Conservation (phyloP, 73 alveolate species). For the Tetrahymena thermophila region DNA sequence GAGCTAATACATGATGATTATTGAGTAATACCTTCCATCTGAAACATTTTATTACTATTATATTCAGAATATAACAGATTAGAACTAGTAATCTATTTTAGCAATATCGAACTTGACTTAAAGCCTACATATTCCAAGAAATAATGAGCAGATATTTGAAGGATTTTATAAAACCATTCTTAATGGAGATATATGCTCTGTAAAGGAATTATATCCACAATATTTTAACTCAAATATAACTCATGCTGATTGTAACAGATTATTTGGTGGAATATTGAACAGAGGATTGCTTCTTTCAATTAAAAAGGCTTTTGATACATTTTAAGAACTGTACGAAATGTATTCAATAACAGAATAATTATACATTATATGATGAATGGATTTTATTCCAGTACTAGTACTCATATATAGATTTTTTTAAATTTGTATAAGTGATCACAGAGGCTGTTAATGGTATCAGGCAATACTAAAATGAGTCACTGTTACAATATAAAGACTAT, state of each 20-base stretch:
- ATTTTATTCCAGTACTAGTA: not conserved
- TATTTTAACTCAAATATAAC: not conserved
- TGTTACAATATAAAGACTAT: not conserved
- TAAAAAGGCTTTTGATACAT: not conserved
- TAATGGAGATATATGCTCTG: not conserved
- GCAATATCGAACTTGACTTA: not conserved
- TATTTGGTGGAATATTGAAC: not conserved
- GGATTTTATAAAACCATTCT: not conserved
- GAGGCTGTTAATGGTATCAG: not conserved
- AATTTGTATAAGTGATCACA: not conserved
- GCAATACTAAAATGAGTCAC: not conserved
- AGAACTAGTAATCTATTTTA: not conserved
- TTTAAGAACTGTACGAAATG: not conserved
- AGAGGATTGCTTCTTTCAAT: not conserved
- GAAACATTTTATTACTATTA: not conserved
- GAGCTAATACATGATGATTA: not conserved
- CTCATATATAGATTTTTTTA: not conserved
- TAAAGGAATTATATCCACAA: not conserved
- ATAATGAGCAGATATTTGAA: not conserved
- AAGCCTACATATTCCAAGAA: not conserved
- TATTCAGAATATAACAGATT: not conserved
- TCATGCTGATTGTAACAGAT: not conserved
- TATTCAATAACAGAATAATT: not conserved
- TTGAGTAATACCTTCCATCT: not conserved
- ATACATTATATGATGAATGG: not conserved